A percentile compares a stretch with the other conserved stretches of the same genome.
phyloP scores from a whole-genome alignment of 2,329 filamentous ascomycete genomes.

The Ophiostoma angusticollis region DNA sequence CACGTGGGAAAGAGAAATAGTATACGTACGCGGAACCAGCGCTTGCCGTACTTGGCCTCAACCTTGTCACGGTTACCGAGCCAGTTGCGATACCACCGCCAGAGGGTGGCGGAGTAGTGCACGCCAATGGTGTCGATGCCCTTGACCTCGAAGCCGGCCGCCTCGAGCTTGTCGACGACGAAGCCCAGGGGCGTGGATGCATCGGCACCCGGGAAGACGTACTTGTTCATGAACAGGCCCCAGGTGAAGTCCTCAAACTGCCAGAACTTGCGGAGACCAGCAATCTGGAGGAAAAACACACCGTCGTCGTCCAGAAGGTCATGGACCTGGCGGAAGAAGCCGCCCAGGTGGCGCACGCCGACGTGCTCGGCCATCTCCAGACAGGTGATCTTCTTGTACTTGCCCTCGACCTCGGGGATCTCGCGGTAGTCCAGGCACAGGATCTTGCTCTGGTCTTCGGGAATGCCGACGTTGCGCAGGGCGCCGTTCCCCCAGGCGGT shows the following conservation, averaged over 20 bases:
- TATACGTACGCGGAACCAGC: conserved; percentile 79
- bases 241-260: conserved; percentile 97
- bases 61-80: conserved; percentile 87
- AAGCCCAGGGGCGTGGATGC: conserved; percentile 86
- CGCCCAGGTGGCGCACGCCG: conserved; percentile 74
- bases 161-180: conserved; percentile 74
- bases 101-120: conserved; percentile 91
- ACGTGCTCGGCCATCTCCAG: conserved; percentile 99
- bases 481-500: conserved; percentile 93
- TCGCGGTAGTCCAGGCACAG: conserved; percentile 97
- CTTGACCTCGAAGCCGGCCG: conserved; percentile 84
- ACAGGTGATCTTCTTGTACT: conserved; percentile 91
- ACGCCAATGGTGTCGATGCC: conserved; percentile 84
- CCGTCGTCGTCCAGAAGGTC: conserved; percentile 96
- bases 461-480: conserved; percentile 66
- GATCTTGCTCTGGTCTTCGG: conserved; percentile 81
- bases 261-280: conserved; percentile 87
- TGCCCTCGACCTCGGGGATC: conserved; percentile 63
- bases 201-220: conserved; percentile 94
- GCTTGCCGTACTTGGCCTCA: conserved; percentile 82
- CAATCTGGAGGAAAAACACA: conserved; percentile 90
- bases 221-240: conserved; percentile 99
- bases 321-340: conserved; percentile 75
- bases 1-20: neutral
- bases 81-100: conserved; percentile 99